These are phyloP conservation scores for Cutaneotrichosporon sp. DNA, from an alignment of 1,284 basidiomycete genomes.

Conservation along the genomic window DNA sequence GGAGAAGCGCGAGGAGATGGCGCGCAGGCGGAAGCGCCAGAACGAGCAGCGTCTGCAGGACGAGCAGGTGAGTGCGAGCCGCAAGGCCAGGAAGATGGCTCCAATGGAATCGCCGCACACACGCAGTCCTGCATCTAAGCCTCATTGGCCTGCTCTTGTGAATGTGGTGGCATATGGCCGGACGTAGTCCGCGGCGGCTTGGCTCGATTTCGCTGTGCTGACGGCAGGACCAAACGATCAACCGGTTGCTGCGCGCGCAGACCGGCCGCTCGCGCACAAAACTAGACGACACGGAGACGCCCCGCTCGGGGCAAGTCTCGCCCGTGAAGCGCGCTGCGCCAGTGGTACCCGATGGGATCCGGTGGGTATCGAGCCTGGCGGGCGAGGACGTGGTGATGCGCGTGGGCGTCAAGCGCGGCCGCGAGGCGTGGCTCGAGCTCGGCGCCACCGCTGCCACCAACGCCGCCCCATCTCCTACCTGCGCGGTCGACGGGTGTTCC, in stretches of 20 bases:
- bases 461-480: conserved; percentile 6
- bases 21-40: conserved; percentile 74
- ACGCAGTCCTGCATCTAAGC: no score
- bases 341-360: conserved; percentile 9
- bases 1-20: conserved; percentile 74
- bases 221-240: conserved; percentile 67
- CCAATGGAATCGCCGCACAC: no score
- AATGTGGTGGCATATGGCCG: no score
- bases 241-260: conserved; percentile 81
- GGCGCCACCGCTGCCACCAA: background rate
- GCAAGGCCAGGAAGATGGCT: no score
- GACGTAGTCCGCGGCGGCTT: background rate
- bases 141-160: no score
- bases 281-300: conserved; percentile 53
- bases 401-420: conserved; percentile 28
- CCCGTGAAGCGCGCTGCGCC: conserved; percentile 4
- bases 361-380: conserved; percentile 8
- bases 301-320: conserved; percentile 15
- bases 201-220: background rate
- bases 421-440: conserved; percentile 20
- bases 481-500: conserved; percentile 54
- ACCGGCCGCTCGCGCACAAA: conserved; percentile 61
- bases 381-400: conserved; percentile 18
- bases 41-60: conserved; percentile 87
- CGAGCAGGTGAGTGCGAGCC: conserved; percentile 63